Evolutionary conservation across 2,329 filamentous ascomycete genomes (phyloP), one percentile per base, ranked within the genome.

Genomic region (Fusarium subglutinans): DNA sequence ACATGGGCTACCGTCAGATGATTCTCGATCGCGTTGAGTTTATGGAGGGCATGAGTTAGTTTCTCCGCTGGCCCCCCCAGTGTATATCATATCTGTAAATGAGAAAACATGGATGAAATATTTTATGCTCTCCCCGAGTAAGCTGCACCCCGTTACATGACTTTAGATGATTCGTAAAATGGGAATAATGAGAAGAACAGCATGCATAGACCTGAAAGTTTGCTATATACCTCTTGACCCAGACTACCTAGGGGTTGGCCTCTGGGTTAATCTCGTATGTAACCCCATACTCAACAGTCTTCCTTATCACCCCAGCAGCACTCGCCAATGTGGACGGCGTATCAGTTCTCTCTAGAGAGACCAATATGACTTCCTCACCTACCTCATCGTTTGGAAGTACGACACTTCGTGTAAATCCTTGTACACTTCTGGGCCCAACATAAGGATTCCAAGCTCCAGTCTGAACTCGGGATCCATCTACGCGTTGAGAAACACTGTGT

Each of bases 21-120:
- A 88, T 97, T 75, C 85, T 99, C 59, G 96, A 99, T 83, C 91
- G 92, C 74, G 92, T 94, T 22, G 93, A 96, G 80, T 88, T 98
- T 78, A 96, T 98, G 94, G 92, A 94, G 75, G 96, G 96, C 24
- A 98, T 98, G 95, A 78, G 76, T 63, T 78, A 78, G 68, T 51
- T 57, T 47, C 41, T 47, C 55, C 8, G 37, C 54, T 56, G n/a
- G 59, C 33, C n/a, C 26, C 26, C 56, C 50, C 48, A 33, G 26
- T 74, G 65, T 77, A 72, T 73, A 77, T 43, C 37, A 78, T 57
- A 67, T 55, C 33, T 70, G 71, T 78, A 73, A 59, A 71, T 73
- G 70, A 71, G 70, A 71, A 65, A 44, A 38, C 28, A 30, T 50
- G 33, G 26, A 50, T 24, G n/a, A 37, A 35, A 22, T 40, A 20